Conservation (phyloP, 2,329 filamentous ascomycete genomes). For the Nemania sp. region DNA sequence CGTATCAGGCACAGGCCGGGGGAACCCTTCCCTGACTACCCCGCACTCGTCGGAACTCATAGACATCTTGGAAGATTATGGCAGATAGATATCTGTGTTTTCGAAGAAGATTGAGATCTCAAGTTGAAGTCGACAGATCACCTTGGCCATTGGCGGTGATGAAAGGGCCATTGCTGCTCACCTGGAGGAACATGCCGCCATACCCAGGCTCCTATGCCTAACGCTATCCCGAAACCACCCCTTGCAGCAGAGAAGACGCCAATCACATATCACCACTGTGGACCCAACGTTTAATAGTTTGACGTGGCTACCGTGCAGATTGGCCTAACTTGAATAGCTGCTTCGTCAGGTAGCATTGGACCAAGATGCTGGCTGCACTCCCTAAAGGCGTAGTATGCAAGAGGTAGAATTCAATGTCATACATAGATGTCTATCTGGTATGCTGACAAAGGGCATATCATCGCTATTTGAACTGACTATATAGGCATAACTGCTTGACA, state of each 20-base stretch:
- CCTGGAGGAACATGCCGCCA: not conserved
- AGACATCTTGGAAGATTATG: slow-evolving; percentile 22
- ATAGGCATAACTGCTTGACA: no score
- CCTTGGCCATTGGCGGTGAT: not conserved
- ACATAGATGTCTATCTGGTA: no score
- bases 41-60: slow-evolving; percentile 27
- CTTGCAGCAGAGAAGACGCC: slow-evolving; percentile 4
- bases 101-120: no score
- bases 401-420: no score
- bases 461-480: no score
- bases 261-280: slow-evolving; percentile 15
- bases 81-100: not conserved
- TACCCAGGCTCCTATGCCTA: not conserved
- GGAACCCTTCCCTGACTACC: slow-evolving; percentile 25
- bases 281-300: slow-evolving; percentile 5
- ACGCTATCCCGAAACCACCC: not conserved
- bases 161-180: not conserved
- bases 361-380: no score
- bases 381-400: no score
- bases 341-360: not conserved
- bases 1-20: slow-evolving; percentile 22
- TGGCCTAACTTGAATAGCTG: not conserved
- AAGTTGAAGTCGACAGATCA: no score
- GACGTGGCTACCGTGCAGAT: slow-evolving; percentile 1
- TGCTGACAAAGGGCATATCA: no score